These are phyloP conservation scores for Neophaeococcomyces mojaviensis DNA, from an alignment of 2,329 filamentous ascomycete species.

Conservation along the genomic window DNA sequence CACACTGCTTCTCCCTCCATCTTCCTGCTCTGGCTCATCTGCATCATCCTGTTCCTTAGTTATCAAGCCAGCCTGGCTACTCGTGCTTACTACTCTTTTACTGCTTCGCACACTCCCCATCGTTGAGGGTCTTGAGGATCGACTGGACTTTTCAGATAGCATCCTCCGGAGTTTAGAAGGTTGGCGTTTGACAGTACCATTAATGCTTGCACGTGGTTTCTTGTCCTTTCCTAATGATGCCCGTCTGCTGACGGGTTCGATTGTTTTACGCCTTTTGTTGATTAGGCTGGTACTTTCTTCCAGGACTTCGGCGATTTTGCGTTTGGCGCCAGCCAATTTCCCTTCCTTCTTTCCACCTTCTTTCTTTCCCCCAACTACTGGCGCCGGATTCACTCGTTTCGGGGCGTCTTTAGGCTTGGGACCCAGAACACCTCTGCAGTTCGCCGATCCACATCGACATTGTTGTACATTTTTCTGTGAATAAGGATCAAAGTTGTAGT, in stretches of 20 bases:
- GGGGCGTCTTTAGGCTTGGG: constrained; percentile 55
- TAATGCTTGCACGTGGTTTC: background rate
- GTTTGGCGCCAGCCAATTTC: constrained; percentile 20
- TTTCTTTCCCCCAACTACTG: no score
- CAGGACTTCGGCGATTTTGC: constrained; percentile 19
- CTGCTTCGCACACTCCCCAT: constrained; percentile 4
- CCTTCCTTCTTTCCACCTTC: constrained; percentile 11
- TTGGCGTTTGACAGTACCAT: background rate
- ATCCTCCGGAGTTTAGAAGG: constrained; percentile 3
- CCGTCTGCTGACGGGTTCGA: background rate
- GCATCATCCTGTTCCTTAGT: constrained; percentile 6
- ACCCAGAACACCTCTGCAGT: constrained; percentile 55
- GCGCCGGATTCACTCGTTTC: no score
- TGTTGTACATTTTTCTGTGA: constrained; percentile 56
- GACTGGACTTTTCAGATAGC: constrained; percentile 1
- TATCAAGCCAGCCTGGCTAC: constrained; percentile 16
- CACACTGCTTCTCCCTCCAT: constrained; percentile 5
- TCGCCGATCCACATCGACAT: constrained; percentile 54
- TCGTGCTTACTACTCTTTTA: constrained; percentile 14
- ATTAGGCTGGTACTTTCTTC: constrained; percentile 16
- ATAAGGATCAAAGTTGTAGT: constrained; percentile 66
- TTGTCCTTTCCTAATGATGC: constrained; percentile 1
- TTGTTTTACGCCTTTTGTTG: constrained; percentile 13
- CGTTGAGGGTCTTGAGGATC: background rate
- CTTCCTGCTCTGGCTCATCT: constrained; percentile 5